Evolutionary conservation across 2,329 filamentous ascomycete genomes (phyloP).

Genomic region (Fragosphaeria purpurea): DNA sequence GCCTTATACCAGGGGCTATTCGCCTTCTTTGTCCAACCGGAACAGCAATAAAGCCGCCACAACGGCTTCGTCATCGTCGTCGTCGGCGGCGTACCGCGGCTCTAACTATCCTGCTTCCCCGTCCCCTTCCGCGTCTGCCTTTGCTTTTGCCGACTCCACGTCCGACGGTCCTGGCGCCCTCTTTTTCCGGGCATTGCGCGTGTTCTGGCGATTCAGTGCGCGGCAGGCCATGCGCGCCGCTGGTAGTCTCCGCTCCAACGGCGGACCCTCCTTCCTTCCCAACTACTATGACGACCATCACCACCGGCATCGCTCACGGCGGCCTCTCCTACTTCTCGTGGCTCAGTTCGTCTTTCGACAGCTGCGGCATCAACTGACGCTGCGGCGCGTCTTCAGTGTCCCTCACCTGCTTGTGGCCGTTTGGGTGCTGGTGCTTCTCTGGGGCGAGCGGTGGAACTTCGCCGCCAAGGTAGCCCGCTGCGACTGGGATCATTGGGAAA

Average conservation of each 20-base stretch:
- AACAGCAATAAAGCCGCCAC: neutral
- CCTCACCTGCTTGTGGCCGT: conserved; percentile 57
- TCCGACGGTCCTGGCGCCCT: conserved; percentile 26
- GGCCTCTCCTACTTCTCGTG: conserved; percentile 14
- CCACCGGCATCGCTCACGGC: conserved; percentile 3
- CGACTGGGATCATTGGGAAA: conserved; percentile 80
- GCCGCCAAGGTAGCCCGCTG: conserved; percentile 60
- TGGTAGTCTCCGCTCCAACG: conserved; percentile 4
- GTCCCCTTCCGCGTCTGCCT: too few species aligned
- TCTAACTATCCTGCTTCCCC: too few species aligned
- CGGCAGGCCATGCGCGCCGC: neutral
- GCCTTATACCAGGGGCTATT: conserved; percentile 26
- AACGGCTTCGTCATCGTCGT: neutral
- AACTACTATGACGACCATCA: too few species aligned
- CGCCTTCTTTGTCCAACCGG: neutral
- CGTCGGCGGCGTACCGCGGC: neutral
- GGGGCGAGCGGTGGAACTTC: conserved; percentile 78
- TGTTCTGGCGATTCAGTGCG: conserved; percentile 19
- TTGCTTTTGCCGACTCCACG: conserved; percentile 6
- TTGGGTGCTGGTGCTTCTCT: conserved; percentile 71
- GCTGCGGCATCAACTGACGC: conserved; percentile 36
- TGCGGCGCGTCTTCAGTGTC: conserved; percentile 47
- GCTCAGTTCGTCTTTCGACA: conserved; percentile 14
- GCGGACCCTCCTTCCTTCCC: conserved; percentile 3
- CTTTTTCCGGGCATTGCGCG: conserved; percentile 18